Evolutionary conservation across 805 yeast genomes (phyloP).

Genomic region (Priceomyces castillae): DNA sequence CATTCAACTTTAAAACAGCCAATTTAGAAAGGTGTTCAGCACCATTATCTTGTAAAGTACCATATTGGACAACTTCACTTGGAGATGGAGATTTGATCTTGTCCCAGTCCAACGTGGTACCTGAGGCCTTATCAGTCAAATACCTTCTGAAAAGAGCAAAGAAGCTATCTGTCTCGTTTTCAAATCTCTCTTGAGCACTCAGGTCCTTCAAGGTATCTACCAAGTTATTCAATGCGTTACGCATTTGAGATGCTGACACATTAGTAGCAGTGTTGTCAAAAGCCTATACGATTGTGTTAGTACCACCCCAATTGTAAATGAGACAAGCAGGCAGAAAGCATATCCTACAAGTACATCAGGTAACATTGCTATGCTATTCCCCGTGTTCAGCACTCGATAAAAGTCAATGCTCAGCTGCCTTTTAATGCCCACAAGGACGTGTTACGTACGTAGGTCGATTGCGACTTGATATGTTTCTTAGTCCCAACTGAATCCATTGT

Average conservation of each 20-base stretch:
- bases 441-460: conserved; percentile 61
- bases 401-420: no score
- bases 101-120: conserved; percentile 88
- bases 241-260: conserved; percentile 96
- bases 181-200: conserved; percentile 57
- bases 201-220: conserved; percentile 72
- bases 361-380: no score
- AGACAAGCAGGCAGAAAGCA: no score
- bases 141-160: conserved; percentile 92
- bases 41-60: conserved; percentile 38
- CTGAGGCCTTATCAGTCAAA: conserved; percentile 82
- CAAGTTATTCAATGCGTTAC: conserved; percentile 87
- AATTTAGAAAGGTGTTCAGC: conserved; percentile 65
- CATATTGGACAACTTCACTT: conserved; percentile 85
- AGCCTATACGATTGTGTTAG: conserved; percentile 50
- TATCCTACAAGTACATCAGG: background rate
- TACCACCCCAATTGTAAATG: no score
- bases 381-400: no score
- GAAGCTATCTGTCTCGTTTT: conserved; percentile 90
- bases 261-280: conserved; percentile 93
- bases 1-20: conserved; percentile 94
- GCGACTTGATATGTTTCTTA: conserved; percentile 66
- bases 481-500: conserved; percentile 12
- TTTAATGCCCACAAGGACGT: background rate
- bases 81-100: conserved; percentile 87